Evolutionary conservation across 176 grass and related monocot genomes (phyloP), one percentile per base, ranked within the genome.

Genomic region (Bromus sterilis): DNA sequence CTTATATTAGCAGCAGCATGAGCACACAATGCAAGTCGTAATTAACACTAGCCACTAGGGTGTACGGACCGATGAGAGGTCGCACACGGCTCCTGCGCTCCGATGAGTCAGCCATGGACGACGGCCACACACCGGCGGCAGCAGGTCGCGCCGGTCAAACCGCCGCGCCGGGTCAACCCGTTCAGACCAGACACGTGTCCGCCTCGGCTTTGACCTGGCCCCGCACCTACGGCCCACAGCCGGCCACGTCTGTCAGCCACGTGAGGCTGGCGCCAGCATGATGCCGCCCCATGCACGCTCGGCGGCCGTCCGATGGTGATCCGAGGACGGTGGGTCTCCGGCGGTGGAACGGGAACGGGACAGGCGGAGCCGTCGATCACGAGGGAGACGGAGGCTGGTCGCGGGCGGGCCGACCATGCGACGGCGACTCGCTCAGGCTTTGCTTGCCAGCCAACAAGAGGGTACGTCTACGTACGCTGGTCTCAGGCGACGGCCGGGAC

Each of bases 151-250:
- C 82, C 74, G 75, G 91, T 77, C 87, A 66, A 56, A 63, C 34
- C 13, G 11, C 9, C 9, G 36, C 14, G 77, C 85, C 1, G 16
- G 77, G 91, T 89, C 84, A 78, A 86, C 71, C 67, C 24, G 86
- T 91, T 83, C 76, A 74, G 46, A 81, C 80, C 12, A 33, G 86
- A 61, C 89, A 89, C 86, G 89, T 91, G 86, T 56, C 67, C 60
- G 60, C n/a, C 8, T 24, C 8, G 7, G 7, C 68, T 83, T 82
- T 90, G 88, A 91, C 84, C 80, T n/a, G 62, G n/a, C 78, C 79
- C 76, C 4, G 57, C 57, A 2, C 46, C 4, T 1, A 30, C 26
- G 65, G 6, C 21, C 18, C 28, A 0, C 16, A 66, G 32, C 28
- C 48, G 20, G 15, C 31, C 75, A 34, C 16, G 75, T 63, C 60